A percentile compares a stretch with the other conserved stretches of the same genome.
Evolutionary conservation across 768 basidiomycete genomes (phyloP).

Genomic region (Lactifluus pinguis): DNA sequence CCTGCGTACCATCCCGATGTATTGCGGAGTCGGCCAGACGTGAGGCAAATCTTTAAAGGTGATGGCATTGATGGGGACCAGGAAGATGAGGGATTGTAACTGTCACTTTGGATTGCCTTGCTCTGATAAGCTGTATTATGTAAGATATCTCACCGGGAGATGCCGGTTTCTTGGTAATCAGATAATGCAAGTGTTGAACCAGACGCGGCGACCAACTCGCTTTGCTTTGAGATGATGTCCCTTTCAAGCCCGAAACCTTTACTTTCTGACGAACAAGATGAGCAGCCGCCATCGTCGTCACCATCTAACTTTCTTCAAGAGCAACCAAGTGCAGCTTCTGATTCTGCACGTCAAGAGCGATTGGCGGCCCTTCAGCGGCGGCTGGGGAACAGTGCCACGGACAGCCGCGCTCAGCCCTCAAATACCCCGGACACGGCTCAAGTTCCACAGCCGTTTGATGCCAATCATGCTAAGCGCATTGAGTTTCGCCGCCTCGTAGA

Average conservation of each 20-base stretch:
- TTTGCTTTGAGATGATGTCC: not conserved
- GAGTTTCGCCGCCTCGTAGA: conserved; percentile 69
- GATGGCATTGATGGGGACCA: conserved; percentile 6
- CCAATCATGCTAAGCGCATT: conserved; percentile 60
- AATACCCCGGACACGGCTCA: not conserved
- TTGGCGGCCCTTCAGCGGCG: conserved; percentile 31
- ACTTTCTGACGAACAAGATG: not conserved
- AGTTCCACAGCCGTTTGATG: conserved; percentile 23
- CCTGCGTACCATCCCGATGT: not conserved
- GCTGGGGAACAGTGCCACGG: not conserved
- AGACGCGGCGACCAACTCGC: no score
- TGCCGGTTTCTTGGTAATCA: no score
- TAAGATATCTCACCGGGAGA: not conserved
- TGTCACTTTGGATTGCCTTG: not conserved
- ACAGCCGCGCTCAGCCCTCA: not conserved
- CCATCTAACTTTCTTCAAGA: not conserved
- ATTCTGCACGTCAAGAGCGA: conserved; percentile 51
- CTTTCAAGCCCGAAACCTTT: not conserved
- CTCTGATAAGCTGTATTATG: not conserved
- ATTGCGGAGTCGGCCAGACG: conserved; percentile 7
- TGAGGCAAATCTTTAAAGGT: conserved; percentile 11
- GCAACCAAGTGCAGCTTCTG: not conserved
- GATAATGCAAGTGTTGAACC: no score
- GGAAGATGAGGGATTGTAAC: conserved; percentile 12
- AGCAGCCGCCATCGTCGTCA: not conserved